A percentile compares a stretch with the other conserved stretches of the same genome.
Conservation (phyloP, 2,329 filamentous ascomycete species). For the Neodidymelliopsis sp. region DNA sequence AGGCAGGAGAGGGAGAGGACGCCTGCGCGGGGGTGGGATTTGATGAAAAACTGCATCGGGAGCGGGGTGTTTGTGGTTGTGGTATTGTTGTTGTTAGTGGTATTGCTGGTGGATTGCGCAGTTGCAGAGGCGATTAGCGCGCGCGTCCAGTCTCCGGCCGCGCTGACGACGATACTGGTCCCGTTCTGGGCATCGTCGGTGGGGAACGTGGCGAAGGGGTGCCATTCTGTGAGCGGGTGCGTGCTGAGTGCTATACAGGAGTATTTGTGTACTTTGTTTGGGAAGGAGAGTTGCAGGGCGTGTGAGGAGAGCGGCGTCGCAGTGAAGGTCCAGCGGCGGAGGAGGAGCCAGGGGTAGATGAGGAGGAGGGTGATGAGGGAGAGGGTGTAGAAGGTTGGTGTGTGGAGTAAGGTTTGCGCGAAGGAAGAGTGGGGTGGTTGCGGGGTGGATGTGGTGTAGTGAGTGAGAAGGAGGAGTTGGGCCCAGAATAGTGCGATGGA, state of each 20-base stretch:
- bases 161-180: conserved; percentile 44
- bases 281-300: conserved; percentile 70
- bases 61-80: not conserved
- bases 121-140: conserved; percentile 32
- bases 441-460: not conserved
- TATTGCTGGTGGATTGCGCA: conserved; percentile 27
- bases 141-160: conserved; percentile 43
- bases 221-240: conserved; percentile 44
- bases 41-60: conserved; percentile 34
- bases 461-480: conserved; percentile 29
- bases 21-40: conserved; percentile 39
- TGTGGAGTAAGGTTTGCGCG: conserved; percentile 14
- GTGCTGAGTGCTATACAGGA: conserved; percentile 41
- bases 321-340: conserved; percentile 71
- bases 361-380: conserved; percentile 69
- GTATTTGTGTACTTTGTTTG: conserved; percentile 38
- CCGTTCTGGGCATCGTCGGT: conserved; percentile 41
- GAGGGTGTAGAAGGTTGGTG: conserved; percentile 69
- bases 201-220: conserved; percentile 50
- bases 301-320: conserved; percentile 74
- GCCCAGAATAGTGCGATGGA: conserved; percentile 41
- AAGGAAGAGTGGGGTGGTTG: not conserved
- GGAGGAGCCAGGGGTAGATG: conserved; percentile 74
- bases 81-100: conserved; percentile 2
- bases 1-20: conserved; percentile 42